These are phyloP conservation scores for Saksenaea oblongispora DNA, from an alignment of 371 early-diverging fungal genomes.

Conservation along the genomic window DNA sequence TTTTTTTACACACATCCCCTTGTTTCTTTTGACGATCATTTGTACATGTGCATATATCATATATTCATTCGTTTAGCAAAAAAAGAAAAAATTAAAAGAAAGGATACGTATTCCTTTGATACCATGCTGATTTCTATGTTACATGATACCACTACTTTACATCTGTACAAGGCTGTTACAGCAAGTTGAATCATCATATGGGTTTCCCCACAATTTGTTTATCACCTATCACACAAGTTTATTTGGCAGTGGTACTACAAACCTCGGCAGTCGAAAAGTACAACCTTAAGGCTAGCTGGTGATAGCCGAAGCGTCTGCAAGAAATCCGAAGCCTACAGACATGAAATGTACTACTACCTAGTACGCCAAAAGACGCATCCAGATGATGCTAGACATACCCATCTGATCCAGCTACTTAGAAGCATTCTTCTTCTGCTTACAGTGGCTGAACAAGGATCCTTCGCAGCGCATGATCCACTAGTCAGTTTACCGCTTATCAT, in stretches of 20 bases:
- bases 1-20: background rate
- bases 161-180: background rate
- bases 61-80: conserved; percentile 5
- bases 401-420: too few relatives aligned
- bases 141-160: background rate
- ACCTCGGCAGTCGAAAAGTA: background rate
- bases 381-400: too few relatives aligned
- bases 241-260: background rate
- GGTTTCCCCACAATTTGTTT: too few relatives aligned
- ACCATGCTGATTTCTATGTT: background rate
- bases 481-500: background rate
- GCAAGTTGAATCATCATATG: background rate
- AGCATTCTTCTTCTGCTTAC: too few relatives aligned
- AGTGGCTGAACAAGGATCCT: too few relatives aligned
- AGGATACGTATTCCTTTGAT: background rate
- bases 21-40: background rate
- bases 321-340: too few relatives aligned
- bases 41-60: conserved; percentile 3
- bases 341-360: too few relatives aligned
- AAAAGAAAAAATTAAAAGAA: background rate
- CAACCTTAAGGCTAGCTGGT: too few relatives aligned
- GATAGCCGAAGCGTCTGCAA: too few relatives aligned
- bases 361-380: too few relatives aligned
- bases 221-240: background rate
- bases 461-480: too few relatives aligned